A percentile compares a stretch with the other conserved stretches of the same genome.
These are phyloP conservation scores for Jacaranda copaia DNA, from an alignment of 257 asterid genomes.

Conservation along the genomic window DNA sequence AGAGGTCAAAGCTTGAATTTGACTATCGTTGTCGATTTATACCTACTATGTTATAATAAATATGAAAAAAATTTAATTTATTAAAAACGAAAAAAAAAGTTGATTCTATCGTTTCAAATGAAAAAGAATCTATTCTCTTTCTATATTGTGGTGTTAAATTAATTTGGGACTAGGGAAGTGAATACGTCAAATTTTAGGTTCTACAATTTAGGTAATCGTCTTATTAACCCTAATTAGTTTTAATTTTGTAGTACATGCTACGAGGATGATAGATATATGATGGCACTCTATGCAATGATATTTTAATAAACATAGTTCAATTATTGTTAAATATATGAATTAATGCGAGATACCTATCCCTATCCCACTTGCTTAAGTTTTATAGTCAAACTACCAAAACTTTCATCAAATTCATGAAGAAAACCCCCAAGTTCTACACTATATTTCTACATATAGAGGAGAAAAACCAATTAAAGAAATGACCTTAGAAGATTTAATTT, in stretches of 20 bases:
- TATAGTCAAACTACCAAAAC: background rate
- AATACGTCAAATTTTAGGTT: conserved; percentile 42
- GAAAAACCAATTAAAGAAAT: too few relatives aligned
- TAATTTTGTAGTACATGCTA: conserved; percentile 1
- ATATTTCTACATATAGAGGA: too few relatives aligned
- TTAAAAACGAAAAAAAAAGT: background rate
- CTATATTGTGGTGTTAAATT: conserved; percentile 12
- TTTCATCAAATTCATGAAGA: background rate
- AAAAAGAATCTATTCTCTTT: conserved; percentile 34
- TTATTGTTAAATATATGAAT: background rate
- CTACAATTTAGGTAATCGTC: conserved; percentile 35
- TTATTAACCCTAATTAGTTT: conserved; percentile 11
- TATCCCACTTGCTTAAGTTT: background rate
- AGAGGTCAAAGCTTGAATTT: conserved; percentile 53
- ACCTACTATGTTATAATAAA: conserved; percentile 60
- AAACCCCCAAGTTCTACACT: background rate
- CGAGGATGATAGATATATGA: background rate
- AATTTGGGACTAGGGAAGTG: conserved; percentile 37
- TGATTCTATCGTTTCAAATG: conserved; percentile 16
- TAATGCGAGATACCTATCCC: background rate
- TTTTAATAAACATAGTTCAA: conserved; percentile 18
- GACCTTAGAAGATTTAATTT: too few relatives aligned
- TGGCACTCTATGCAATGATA: background rate
- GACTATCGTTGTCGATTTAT: conserved; percentile 70
- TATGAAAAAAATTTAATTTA: background rate